phyloP scores from a whole-genome alignment of 441 rosid genomes.

The Pelargonium citronellum region DNA sequence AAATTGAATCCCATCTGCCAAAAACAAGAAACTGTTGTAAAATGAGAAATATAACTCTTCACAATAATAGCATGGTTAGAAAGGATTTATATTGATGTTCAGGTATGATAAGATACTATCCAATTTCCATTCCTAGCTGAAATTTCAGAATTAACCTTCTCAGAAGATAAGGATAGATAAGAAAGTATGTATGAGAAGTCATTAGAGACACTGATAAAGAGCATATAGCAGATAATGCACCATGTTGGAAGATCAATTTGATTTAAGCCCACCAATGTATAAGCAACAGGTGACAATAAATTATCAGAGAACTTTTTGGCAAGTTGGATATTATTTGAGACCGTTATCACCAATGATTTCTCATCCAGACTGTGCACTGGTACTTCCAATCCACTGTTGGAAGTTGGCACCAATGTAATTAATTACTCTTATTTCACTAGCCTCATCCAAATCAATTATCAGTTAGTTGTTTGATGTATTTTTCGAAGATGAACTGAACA shows the following conservation, averaged over 20 bases:
- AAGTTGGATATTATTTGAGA: background rate
- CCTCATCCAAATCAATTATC: background rate
- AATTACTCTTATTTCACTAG: background rate
- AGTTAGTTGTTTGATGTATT: background rate
- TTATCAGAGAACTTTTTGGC: background rate
- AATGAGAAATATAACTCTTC: constrained; percentile 13
- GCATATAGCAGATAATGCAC: background rate
- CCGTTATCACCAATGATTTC: background rate
- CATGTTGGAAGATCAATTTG: background rate
- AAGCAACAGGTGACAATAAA: background rate
- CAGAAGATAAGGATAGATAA: background rate
- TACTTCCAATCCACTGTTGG: too few relatives aligned
- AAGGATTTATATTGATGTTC: background rate
- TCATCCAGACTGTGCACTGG: background rate
- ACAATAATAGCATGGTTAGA: constrained; percentile 5
- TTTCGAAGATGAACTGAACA: background rate
- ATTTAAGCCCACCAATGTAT: background rate
- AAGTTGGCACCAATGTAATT: too few relatives aligned
- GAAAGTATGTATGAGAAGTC: background rate
- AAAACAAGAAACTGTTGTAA: constrained; percentile 18
- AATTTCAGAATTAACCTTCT: background rate
- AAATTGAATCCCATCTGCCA: constrained; percentile 67
- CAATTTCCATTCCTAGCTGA: background rate
- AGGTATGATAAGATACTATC: constrained; percentile 3
- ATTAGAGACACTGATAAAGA: background rate